phyloP scores from a whole-genome alignment of 768 basidiomycete genomes.

The Xerocomellus intermedius region DNA sequence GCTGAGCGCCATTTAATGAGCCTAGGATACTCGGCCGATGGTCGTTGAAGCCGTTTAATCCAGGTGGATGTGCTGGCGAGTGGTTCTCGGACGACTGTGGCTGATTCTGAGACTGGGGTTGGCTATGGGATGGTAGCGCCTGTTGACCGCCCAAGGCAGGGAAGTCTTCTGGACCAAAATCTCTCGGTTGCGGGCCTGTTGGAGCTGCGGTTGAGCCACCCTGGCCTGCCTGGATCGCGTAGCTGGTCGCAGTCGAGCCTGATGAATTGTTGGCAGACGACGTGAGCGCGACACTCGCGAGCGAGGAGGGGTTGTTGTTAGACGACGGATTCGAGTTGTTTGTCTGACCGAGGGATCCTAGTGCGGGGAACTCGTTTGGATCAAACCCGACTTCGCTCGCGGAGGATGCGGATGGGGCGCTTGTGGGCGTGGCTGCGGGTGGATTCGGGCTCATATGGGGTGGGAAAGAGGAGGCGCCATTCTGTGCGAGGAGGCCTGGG shows the following conservation, averaged over 20 bases:
- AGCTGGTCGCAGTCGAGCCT: slow-evolving; percentile 53
- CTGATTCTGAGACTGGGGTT: slow-evolving; percentile 31
- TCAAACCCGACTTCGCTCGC: slow-evolving; percentile 77
- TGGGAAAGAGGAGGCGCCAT: slow-evolving; percentile 52
- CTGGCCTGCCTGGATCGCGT: slow-evolving; percentile 77
- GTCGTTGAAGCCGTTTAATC: slow-evolving; percentile 63
- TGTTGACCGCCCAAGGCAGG: slow-evolving; percentile 73
- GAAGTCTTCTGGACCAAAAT: slow-evolving; percentile 86
- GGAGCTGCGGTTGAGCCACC: slow-evolving; percentile 29
- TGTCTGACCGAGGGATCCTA: slow-evolving; percentile 61
- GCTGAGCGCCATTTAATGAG: slow-evolving; percentile 37
- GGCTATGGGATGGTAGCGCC: slow-evolving; percentile 22
- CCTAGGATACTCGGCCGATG: slow-evolving; percentile 61
- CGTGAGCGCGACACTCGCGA: slow-evolving; percentile 19
- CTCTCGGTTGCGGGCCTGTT: slow-evolving; percentile 21
- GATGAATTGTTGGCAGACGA: slow-evolving; percentile 31
- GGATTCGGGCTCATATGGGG: slow-evolving; percentile 57
- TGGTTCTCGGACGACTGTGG: slow-evolving; percentile 33
- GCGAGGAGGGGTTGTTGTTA: slow-evolving; percentile 35
- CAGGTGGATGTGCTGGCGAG: slow-evolving; percentile 59
- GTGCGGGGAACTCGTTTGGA: slow-evolving; percentile 86
- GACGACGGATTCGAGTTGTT: slow-evolving; percentile 38
- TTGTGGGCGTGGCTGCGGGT: slow-evolving; percentile 37
- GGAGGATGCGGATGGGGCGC: slow-evolving; percentile 60
- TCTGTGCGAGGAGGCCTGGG: slow-evolving; percentile 49